phyloP scores from a whole-genome alignment of 2,329 filamentous ascomycete genomes.

The Fusarium multiceps region DNA sequence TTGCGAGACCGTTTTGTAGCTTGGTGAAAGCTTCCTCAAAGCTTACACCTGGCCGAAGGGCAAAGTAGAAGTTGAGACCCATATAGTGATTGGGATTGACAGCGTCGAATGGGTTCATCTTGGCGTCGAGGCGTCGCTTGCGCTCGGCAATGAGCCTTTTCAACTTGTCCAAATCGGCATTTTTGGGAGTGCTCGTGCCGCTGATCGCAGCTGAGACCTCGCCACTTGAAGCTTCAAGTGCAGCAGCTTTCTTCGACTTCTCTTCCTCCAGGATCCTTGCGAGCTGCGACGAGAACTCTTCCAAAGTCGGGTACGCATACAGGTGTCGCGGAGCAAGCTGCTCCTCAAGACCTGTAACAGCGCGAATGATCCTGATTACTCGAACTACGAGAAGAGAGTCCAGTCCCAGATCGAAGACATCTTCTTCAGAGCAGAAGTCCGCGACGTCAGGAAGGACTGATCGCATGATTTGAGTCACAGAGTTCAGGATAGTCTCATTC shows the following conservation, averaged over 20 bases:
- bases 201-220: background rate
- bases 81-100: slow-evolving; percentile 19
- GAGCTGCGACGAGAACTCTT: background rate
- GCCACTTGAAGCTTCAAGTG: rapidly evolving
- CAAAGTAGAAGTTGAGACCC: slow-evolving; percentile 19
- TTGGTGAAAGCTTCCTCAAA: background rate
- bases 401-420: slow-evolving; percentile 1
- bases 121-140: background rate
- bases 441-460: background rate
- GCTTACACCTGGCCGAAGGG: background rate
- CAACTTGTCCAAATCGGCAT: background rate
- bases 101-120: slow-evolving; percentile 12
- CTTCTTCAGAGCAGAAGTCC: background rate
- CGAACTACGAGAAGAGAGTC: slow-evolving; percentile 9
- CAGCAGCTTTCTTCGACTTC: rapidly evolving
- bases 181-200: too few species aligned
- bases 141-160: background rate
- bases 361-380: slow-evolving; percentile 7
- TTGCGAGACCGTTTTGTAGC: background rate
- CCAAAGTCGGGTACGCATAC: slow-evolving; percentile 1
- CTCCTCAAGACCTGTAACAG: slow-evolving; percentile 2
- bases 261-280: background rate
- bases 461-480: background rate
- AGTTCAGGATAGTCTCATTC: background rate
- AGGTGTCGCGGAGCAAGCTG: slow-evolving; percentile 4